These are phyloP conservation scores for Xylaria sp. DNA, from an alignment of 2,329 filamentous ascomycete species.

Conservation along the genomic window DNA sequence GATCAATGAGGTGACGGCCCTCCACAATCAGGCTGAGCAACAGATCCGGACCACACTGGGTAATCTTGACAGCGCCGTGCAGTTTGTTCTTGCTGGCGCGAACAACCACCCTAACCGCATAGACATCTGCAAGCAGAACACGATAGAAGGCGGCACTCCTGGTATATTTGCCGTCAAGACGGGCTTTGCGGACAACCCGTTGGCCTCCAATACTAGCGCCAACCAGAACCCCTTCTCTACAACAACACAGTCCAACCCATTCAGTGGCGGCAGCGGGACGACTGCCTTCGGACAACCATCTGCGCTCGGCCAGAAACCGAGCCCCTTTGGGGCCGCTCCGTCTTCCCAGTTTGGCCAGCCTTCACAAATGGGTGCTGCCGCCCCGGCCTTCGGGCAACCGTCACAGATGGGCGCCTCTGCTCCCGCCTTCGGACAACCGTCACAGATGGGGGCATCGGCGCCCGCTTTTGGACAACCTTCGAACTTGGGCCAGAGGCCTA, in stretches of 20 bases:
- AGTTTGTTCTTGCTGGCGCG: conserved; percentile 68
- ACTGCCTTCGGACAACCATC: conserved; percentile 42
- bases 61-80: conserved; percentile 73
- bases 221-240: conserved; percentile 50
- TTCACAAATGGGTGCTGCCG: conserved; percentile 24
- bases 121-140: conserved; percentile 62
- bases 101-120: conserved; percentile 77
- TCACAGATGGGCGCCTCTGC: conserved; percentile 39
- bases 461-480: conserved; percentile 44
- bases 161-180: conserved; percentile 48
- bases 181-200: conserved; percentile 35
- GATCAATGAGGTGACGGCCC: conserved; percentile 63
- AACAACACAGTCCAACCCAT: conserved; percentile 40
- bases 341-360: conserved; percentile 30
- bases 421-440: conserved; percentile 41
- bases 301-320: conserved; percentile 21
- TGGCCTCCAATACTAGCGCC: conserved; percentile 36
- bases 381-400: conserved; percentile 49
- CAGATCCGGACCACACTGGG: conserved; percentile 75
- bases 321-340: conserved; percentile 17
- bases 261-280: conserved; percentile 25
- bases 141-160: conserved; percentile 49
- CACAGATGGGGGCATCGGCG: conserved; percentile 37
- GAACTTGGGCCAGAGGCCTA: conserved; percentile 39
- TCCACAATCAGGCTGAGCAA: conserved; percentile 68